Conservation (phyloP, 768 basidiomycete species). For the Collybia sordida region DNA sequence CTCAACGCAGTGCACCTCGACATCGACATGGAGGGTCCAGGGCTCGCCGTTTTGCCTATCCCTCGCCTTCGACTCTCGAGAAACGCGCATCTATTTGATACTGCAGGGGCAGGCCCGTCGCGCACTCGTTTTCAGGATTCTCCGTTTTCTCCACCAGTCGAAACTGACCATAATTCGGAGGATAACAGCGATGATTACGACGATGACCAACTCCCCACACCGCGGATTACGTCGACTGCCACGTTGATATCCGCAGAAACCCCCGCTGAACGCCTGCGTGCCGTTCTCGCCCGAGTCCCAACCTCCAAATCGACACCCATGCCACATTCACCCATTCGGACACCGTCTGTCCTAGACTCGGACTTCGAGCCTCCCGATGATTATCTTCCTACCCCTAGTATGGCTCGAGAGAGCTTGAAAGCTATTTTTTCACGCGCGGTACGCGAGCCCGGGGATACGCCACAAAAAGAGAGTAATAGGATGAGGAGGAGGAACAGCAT, state of each 20-base stretch:
- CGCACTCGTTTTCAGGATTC: constrained; percentile 29
- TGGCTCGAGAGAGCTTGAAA: constrained; percentile 58
- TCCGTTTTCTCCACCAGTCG: constrained; percentile 23
- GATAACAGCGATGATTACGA: constrained; percentile 27
- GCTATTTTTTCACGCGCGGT: constrained; percentile 67
- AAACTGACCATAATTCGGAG: constrained; percentile 24
- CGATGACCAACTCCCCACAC: constrained; percentile 38
- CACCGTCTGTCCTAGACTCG: constrained; percentile 51
- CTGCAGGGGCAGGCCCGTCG: constrained; percentile 32
- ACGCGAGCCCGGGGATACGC: constrained; percentile 64
- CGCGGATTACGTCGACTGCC: constrained; percentile 29
- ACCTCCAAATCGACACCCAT: constrained; percentile 27
- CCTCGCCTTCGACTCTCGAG: constrained; percentile 38
- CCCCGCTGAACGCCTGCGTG: constrained; percentile 63
- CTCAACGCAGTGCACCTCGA: neutral
- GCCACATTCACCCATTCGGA: constrained; percentile 23
- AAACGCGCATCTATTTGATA: constrained; percentile 22
- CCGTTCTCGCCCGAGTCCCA: constrained; percentile 53
- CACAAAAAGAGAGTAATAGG: constrained; percentile 45
- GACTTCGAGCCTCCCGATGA: constrained; percentile 54
- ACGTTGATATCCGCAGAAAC: constrained; percentile 32
- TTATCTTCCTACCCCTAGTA: constrained; percentile 36
- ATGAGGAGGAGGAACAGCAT: constrained; percentile 54
- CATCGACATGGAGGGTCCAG: constrained; percentile 25
- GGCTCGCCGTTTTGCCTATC: constrained; percentile 15